A percentile compares a stretch with the other conserved stretches of the same genome.
Evolutionary conservation across 768 basidiomycete genomes (phyloP).

Genomic region (Mrakia frigida): DNA sequence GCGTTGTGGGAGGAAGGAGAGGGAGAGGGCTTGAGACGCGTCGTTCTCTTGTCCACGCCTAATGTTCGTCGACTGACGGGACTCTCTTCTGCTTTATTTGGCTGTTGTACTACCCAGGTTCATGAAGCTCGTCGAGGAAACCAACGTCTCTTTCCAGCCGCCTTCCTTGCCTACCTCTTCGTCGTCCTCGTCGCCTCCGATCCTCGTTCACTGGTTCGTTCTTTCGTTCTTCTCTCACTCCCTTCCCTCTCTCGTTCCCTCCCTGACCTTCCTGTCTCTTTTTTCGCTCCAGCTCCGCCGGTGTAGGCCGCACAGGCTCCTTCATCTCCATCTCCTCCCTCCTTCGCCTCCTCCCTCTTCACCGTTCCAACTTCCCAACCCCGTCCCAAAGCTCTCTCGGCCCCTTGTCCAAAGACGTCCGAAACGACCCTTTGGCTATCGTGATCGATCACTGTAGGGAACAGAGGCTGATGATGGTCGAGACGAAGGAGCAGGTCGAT

Average conservation of each 20-base stretch:
- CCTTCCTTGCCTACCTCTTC: background rate
- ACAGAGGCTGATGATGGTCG: slow-evolving; percentile 26
- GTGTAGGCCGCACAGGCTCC: slow-evolving; percentile 44
- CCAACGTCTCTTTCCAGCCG: slow-evolving; percentile 33
- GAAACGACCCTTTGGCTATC: slow-evolving; percentile 37
- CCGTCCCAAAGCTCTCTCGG: slow-evolving; percentile 35
- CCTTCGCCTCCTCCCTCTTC: slow-evolving; percentile 27
- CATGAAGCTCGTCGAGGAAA: slow-evolving; percentile 22
- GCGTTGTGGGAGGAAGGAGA: no score
- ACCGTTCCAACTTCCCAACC: background rate
- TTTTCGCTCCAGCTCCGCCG: slow-evolving; percentile 43
- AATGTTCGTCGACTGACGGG: background rate
- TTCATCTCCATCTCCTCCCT: slow-evolving; percentile 44
- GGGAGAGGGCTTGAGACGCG: background rate
- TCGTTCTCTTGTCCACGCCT: no score
- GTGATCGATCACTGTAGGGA: slow-evolving; percentile 27
- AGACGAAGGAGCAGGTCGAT: slow-evolving; percentile 31
- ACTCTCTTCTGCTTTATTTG: background rate
- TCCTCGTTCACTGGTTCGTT: slow-evolving; percentile 44
- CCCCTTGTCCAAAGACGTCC: slow-evolving; percentile 35
- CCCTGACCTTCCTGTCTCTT: background rate
- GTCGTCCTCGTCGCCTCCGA: slow-evolving; percentile 18
- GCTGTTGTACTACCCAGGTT: background rate
- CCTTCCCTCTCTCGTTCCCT: background rate
- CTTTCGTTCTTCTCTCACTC: background rate